Conservation (phyloP, 2,329 filamentous ascomycete genomes). For the Xylariaceae sp. region DNA sequence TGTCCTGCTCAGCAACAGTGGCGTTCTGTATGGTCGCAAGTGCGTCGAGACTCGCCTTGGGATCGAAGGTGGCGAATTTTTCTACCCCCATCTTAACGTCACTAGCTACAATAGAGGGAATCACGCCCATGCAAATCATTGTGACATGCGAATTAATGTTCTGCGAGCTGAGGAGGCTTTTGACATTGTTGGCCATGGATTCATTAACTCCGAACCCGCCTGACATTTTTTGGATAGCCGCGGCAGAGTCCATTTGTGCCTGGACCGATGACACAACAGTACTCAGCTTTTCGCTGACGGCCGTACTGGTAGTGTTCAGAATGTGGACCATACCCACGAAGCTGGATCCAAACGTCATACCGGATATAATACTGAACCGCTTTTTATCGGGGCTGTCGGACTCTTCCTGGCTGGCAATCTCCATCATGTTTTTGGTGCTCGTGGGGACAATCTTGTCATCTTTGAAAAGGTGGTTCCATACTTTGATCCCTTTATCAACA, state of each 20-base stretch:
- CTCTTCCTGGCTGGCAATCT: neutral
- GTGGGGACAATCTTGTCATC: slow-evolving; percentile 13
- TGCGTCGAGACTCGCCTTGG: slow-evolving; percentile 18
- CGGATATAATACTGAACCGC: slow-evolving; percentile 26
- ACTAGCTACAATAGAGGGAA: slow-evolving; percentile 25
- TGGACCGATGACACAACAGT: slow-evolving; percentile 14
- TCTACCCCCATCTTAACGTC: slow-evolving; percentile 22
- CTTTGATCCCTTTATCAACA: slow-evolving; percentile 24
- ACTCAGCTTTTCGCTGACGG: slow-evolving; percentile 12
- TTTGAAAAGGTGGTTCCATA: slow-evolving; percentile 22
- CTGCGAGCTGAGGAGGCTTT: slow-evolving; percentile 22
- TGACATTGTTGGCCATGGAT: slow-evolving; percentile 17
- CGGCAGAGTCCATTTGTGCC: slow-evolving; percentile 12
- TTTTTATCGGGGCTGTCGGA: neutral
- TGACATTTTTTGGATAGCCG: neutral
- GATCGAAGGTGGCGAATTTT: slow-evolving; percentile 20
- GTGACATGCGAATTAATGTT: slow-evolving; percentile 21
- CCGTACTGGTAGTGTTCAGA: slow-evolving; percentile 13
- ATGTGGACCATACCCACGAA: slow-evolving; percentile 30
- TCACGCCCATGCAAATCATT: slow-evolving; percentile 20
- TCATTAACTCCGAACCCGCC: slow-evolving; percentile 17
- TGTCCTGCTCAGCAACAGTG: slow-evolving; percentile 12
- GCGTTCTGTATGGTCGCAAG: slow-evolving; percentile 21
- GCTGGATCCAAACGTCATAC: slow-evolving; percentile 26
- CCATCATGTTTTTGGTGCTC: neutral